Evolutionary conservation across 1,284 basidiomycete genomes (phyloP), one percentile per base, ranked within the genome.

Genomic region (Mrakiaceae sp.): DNA sequence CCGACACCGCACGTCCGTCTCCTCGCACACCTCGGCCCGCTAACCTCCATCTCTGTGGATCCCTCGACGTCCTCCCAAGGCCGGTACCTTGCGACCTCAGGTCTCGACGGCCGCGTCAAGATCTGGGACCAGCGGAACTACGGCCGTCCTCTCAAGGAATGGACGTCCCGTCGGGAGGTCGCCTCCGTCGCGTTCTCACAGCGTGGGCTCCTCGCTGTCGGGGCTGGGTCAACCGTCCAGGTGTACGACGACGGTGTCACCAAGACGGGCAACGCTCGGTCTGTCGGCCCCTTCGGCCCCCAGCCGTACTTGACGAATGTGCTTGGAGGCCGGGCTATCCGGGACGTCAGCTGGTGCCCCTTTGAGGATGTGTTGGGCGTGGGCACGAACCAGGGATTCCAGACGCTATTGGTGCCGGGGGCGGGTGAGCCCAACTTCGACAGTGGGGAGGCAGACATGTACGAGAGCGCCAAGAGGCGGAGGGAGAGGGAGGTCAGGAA

Each of bases 41-140:
- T 98, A 1, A 81, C 84, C 0, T 85, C 87, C 48, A 81, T 97
- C 11, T 83, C 86, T 42, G 82, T 97, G 5, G 93, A 98, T 74
- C 85, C 88, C 0, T 74, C 74, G 44, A 89, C 77, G 50, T 64
- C 83, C 61, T 81, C 84, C 3, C 86, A 85, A 1, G 95, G 95
- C 0, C 76, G 90, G 54, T 94, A 98, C 72, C 88, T 97, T 84
- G 87, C 90, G 0, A 97, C 92, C 0, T 81, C 87, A 2, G 93
- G 94, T 0, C 80, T 87, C 68, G 96, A 98, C 71, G 89, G 92
- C 0, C 83, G 78, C 0, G 88, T 98, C 68, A 98, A 98, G 73
- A 81, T 84, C 6, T 99, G 95, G 96, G 96, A 98, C 77, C 89
- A 86, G 71, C 79, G 96, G 60, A 97, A 92, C 79, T 95, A 94